These are phyloP conservation scores for Paramarasmius palmivorus DNA, from an alignment of 1,284 basidiomycete species.

Conservation along the genomic window DNA sequence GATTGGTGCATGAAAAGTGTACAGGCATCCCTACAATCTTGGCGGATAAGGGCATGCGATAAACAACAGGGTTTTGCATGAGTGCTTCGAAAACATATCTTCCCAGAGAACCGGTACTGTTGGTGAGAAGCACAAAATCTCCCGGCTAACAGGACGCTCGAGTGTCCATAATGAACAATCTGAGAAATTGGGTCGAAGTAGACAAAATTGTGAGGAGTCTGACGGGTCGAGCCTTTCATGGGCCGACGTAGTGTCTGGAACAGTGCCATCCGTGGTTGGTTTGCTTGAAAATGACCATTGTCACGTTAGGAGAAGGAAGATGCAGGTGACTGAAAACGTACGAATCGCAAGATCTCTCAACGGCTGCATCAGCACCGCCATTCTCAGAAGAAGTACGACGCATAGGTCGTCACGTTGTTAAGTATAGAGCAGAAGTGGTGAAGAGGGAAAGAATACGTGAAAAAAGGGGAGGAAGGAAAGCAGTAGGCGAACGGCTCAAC, in stretches of 20 bases:
- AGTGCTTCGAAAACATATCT: slow-evolving; percentile 26
- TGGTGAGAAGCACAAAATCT: slow-evolving; percentile 27
- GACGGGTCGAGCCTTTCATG: slow-evolving; percentile 12
- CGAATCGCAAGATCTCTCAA: slow-evolving; percentile 25
- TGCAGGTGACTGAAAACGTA: slow-evolving; percentile 3
- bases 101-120: slow-evolving; percentile 31
- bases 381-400: too few species aligned
- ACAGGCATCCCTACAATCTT: slow-evolving; percentile 12
- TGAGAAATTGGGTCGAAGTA: slow-evolving; percentile 26
- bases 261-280: slow-evolving; percentile 25
- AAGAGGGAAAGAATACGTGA: too few species aligned
- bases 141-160: slow-evolving; percentile 1
- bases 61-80: slow-evolving; percentile 19
- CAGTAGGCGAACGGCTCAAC: too few species aligned
- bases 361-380: slow-evolving; percentile 5
- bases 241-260: slow-evolving; percentile 18
- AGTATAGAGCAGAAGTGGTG: too few species aligned
- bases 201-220: slow-evolving; percentile 25
- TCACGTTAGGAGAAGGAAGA: background rate
- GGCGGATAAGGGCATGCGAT: slow-evolving; percentile 31
- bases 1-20: slow-evolving; percentile 22
- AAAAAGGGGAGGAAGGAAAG: too few species aligned
- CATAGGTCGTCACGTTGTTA: too few species aligned
- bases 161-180: slow-evolving; percentile 10
- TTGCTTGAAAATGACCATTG: slow-evolving; percentile 21